Evolutionary conservation across 331 rosid species (phyloP), one percentile per base, ranked within the genome.

Genomic region (Dryas integrifolia): DNA sequence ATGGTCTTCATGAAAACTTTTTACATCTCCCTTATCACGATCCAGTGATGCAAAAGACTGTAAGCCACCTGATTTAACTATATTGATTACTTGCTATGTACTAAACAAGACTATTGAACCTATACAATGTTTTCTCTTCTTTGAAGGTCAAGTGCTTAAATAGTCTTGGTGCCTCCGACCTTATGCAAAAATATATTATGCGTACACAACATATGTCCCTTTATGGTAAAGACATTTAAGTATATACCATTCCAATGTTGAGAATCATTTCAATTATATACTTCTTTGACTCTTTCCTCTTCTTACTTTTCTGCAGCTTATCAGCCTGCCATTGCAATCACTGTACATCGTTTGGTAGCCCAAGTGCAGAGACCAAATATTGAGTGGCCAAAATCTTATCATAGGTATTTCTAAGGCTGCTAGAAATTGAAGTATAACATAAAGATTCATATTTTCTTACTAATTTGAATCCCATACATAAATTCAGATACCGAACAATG

Each of bases 1-100:
- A 93, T 78, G 98, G 98, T 72, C 77, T 93, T 82, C 96, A 93
- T 84, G 98, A 93, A 83, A 93, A 93, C 76, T 45, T 93, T 81
- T 82, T 93, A 86, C 95, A 79, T 75, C 97, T 93, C 83, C 83
- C 71, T 79, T 93, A 89, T 78, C 98, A 93, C 77, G 98, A 93
- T 72, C 98, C 98, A 38, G 71, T 91, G 85, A 91, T 93, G 97
- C 90, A 82, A 70, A 93, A 89, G 84, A 87, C 98, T 76, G 98
- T 93, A 88, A 89, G 90, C 69, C 21, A 58, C 60, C 69, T 80
- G 64, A 71, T 62, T 24, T 53, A 72, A 65, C 78, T 69, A 40
- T 69, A 24, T 58, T 55, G 74, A 79, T 74, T 81, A 68, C 26
- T 41, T 56, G 45, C 14, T 41, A 43, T 41, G 49, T 79, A 75